A percentile compares a stretch with the other conserved stretches of the same genome.
Evolutionary conservation across 2,329 filamentous ascomycete genomes (phyloP).

Genomic region (Aureobasidium sp.): DNA sequence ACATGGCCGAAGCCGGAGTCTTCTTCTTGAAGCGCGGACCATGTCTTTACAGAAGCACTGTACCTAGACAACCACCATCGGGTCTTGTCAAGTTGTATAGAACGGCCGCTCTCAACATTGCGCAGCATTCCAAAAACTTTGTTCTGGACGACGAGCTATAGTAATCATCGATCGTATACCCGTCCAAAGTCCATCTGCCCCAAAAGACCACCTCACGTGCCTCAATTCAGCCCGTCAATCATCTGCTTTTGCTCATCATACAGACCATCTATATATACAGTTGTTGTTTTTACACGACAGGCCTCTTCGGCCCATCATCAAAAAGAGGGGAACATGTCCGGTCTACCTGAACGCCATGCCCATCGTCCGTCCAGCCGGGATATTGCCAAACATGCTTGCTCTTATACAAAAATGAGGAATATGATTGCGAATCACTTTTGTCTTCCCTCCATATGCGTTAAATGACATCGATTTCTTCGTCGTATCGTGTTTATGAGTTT

Average conservation of each 20-base stretch:
- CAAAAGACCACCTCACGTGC: not conserved
- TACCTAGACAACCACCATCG: too few species aligned
- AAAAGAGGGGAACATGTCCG: conserved; percentile 6
- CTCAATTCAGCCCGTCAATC: not conserved
- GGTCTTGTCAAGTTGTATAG: too few species aligned
- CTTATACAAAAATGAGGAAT: not conserved
- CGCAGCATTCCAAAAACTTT: too few species aligned
- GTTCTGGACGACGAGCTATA: too few species aligned
- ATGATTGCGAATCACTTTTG: not conserved
- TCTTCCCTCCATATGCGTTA: not conserved
- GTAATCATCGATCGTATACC: too few species aligned
- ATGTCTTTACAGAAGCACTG: not conserved
- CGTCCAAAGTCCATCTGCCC: not conserved
- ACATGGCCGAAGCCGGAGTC: not conserved
- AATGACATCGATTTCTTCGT: not conserved
- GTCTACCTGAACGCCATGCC: conserved; percentile 10
- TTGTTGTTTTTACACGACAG: conserved; percentile 4
- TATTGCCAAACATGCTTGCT: conserved; percentile 6
- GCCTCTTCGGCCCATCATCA: not conserved
- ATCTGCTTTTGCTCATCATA: not conserved
- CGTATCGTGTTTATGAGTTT: conserved; percentile 46
- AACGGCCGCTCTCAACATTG: too few species aligned
- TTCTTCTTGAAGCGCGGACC: not conserved
- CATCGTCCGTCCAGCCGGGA: not conserved
- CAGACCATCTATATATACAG: conserved; percentile 5